Evolutionary conservation across 2,329 filamentous ascomycete genomes (phyloP).

Genomic region (Trichoderma hamatum): DNA sequence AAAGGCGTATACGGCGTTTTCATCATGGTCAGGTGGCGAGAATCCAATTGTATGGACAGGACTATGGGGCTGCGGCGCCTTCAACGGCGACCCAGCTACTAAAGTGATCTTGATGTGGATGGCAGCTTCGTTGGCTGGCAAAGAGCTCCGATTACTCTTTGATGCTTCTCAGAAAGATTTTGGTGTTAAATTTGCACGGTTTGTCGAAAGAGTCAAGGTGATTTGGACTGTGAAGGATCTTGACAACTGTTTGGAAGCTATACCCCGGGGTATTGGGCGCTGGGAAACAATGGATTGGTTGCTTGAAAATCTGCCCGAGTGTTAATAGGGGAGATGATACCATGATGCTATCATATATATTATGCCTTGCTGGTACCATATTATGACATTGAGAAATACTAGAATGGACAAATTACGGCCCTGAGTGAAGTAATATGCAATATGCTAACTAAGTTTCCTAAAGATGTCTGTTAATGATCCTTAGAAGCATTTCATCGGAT

Average conservation of each 20-base stretch:
- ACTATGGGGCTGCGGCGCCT: slow-evolving; percentile 43
- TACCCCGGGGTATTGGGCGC: background rate
- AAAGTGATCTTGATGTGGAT: slow-evolving; percentile 41
- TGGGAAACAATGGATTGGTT: slow-evolving; percentile 17
- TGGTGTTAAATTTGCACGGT: background rate
- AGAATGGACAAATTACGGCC: too few species aligned
- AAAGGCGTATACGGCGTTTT: slow-evolving; percentile 38
- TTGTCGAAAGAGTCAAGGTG: background rate
- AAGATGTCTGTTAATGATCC: too few species aligned
- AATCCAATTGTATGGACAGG: slow-evolving; percentile 34
- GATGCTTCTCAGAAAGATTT: slow-evolving; percentile 27
- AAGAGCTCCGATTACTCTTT: slow-evolving; percentile 30
- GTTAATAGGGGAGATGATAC: background rate
- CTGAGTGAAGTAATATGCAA: too few species aligned
- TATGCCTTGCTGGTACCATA: background rate
- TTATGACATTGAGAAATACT: slow-evolving; percentile 33
- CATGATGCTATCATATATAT: background rate
- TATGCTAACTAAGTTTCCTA: too few species aligned
- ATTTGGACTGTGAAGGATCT: slow-evolving; percentile 11
- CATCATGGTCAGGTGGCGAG: slow-evolving; percentile 28
- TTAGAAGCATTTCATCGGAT: too few species aligned
- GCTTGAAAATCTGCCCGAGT: background rate
- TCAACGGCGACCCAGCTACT: slow-evolving; percentile 39
- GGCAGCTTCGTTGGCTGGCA: slow-evolving; percentile 34
- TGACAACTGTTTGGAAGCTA: background rate